phyloP scores from a whole-genome alignment of 2,329 filamentous ascomycete species.

The Pseudohalonectria lignicola region DNA sequence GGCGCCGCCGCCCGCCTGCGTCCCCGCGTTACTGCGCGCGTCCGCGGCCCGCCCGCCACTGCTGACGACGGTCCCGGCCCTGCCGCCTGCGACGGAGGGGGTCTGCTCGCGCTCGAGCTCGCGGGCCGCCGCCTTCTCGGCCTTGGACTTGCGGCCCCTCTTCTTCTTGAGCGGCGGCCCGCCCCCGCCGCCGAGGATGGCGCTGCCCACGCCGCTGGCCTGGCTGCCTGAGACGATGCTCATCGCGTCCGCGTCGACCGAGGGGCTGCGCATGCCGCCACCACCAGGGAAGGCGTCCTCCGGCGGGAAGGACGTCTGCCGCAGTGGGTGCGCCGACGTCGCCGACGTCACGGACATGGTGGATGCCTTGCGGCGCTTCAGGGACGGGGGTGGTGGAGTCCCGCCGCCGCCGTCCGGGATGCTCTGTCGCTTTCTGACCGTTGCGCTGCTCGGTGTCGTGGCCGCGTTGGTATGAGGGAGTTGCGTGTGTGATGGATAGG shows the following conservation, averaged over 20 bases:
- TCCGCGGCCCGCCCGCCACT: constrained; percentile 24
- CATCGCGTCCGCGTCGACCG: constrained; percentile 49
- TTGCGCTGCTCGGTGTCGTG: constrained; percentile 21
- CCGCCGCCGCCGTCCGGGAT: constrained; percentile 17
- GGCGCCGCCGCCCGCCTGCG: constrained; percentile 26
- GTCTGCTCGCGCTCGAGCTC: constrained; percentile 32
- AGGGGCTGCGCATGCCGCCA: constrained; percentile 46
- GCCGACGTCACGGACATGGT: constrained; percentile 43
- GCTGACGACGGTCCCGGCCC: constrained; percentile 31
- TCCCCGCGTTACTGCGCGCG: constrained; percentile 7
- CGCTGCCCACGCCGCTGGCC: constrained; percentile 30
- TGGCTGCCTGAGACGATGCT: constrained; percentile 53
- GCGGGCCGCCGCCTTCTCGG: constrained; percentile 36
- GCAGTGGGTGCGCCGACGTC: constrained; percentile 53
- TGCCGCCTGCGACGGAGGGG: constrained; percentile 27
- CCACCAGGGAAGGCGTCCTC: constrained; percentile 29
- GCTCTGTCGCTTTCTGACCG: constrained; percentile 46
- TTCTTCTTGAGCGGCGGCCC: constrained; percentile 41
- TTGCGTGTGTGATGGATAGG: constrained; percentile 36
- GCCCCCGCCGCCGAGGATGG: constrained; percentile 16
- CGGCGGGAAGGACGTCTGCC: constrained; percentile 72
- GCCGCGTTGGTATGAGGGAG: constrained; percentile 24
- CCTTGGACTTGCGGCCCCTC: constrained; percentile 50
- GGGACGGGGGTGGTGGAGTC: constrained; percentile 28
- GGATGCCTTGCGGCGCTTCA: constrained; percentile 64